Evolutionary conservation across 495 filamentous ascomycete genomes (phyloP), one percentile per base, ranked within the genome.

Genomic region (Immersiella caudata): DNA sequence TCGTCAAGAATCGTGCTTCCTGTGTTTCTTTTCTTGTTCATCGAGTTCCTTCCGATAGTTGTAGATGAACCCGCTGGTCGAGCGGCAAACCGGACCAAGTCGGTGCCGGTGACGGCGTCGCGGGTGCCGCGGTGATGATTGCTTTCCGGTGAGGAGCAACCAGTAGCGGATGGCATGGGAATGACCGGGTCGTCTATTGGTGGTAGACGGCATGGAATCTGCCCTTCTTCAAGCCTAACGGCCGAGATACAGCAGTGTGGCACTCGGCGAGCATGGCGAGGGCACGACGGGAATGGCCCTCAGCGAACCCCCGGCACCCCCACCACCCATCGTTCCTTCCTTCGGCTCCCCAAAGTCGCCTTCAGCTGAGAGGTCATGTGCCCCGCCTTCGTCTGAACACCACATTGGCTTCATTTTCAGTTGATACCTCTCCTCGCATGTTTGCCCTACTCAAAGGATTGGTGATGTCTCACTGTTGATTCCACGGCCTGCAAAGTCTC

Each of bases 201-300:
- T 46, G 40, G 11, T 46, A 6, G 40, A 18, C 16, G 11, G 40
- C 5, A 14, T 14, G 11, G 40, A 46, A 46, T 46, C 14, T 18
- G 26, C 58, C 40, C 40, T 60, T 21, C 58, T 33, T 18, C 58
- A 40, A 60, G n/a, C 50, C 56, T 72, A 69, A 69, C 70, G 70
- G 70, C 70, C 70, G 70, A 72, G 70, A 72, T 64, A 62, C 4
- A 46, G 40, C 16, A 46, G 40, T 14, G 40, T 46, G 40, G 40
- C 16, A 46, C 40, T 46, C 40, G 40, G 40, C 40, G 40, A 46
- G 40, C 29, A 33, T 46, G 6, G 40, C 40, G 40, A 46, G 40
- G n/a, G 40, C 40, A 46, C 11, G 16, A 46, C 29, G 29, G 29
- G 29, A 18, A 14, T 46, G 40, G 16, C 16, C 40, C 40, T 46